These are phyloP conservation scores for Vigna reflexopilosa DNA, from an alignment of 306 rosid species.

Conservation along the genomic window DNA sequence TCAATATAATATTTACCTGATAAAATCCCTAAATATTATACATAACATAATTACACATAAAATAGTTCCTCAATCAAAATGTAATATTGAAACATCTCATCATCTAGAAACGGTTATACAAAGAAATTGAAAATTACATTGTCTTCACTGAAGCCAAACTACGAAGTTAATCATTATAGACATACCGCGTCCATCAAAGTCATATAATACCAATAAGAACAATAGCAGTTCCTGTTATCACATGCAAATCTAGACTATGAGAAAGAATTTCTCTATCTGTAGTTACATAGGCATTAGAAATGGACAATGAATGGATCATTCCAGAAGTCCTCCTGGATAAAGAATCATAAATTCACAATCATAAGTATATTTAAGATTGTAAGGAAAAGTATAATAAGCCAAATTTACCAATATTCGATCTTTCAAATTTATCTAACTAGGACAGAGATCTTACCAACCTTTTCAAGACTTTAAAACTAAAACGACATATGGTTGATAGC, in stretches of 20 bases:
- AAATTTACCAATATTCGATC: neutral
- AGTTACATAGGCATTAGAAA: slow-evolving; percentile 61
- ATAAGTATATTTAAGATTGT: slow-evolving; percentile 21
- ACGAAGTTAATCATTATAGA: too few relatives aligned
- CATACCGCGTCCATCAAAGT: too few relatives aligned
- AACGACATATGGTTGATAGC: neutral
- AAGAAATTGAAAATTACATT: too few relatives aligned
- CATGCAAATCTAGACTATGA: slow-evolving; percentile 65
- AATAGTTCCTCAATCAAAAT: too few relatives aligned
- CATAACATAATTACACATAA: too few relatives aligned
- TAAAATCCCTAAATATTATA: too few relatives aligned
- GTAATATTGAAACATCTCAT: too few relatives aligned
- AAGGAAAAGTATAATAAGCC: neutral
- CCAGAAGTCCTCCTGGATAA: slow-evolving; percentile 69
- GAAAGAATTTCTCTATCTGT: slow-evolving; percentile 78
- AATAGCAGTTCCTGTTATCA: too few relatives aligned
- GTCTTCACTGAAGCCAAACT: too few relatives aligned
- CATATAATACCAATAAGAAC: too few relatives aligned
- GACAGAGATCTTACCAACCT: slow-evolving; percentile 10
- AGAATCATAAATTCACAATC: slow-evolving; percentile 34
- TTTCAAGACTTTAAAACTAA: slow-evolving; percentile 32
- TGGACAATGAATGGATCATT: slow-evolving; percentile 62
- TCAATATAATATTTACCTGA: too few relatives aligned
- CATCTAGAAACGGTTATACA: too few relatives aligned
- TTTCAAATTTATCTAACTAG: neutral